phyloP scores from a whole-genome alignment of 83 land plant species.

The Larix sibirica region DNA sequence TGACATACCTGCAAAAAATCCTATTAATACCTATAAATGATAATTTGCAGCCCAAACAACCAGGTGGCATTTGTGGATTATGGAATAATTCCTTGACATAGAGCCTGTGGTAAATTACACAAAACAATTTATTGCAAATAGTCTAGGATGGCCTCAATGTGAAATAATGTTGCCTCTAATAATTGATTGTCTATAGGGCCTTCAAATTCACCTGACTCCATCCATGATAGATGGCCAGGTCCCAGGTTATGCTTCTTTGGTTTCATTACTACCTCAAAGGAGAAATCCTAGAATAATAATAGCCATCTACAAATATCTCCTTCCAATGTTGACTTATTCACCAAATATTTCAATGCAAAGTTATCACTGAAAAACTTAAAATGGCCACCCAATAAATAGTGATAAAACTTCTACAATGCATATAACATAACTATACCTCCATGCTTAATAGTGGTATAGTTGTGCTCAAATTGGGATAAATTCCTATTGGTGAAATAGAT shows the following conservation, averaged over 20 bases:
- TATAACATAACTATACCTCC: not conserved
- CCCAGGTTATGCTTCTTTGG: too few species aligned
- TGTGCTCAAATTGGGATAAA: not conserved
- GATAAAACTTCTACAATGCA: not conserved
- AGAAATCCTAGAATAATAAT: not conserved
- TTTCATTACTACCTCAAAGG: too few species aligned
- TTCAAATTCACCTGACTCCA: too few species aligned
- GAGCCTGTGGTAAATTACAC: not conserved
- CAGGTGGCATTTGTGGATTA: not conserved
- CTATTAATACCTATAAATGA: not conserved
- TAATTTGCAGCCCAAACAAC: not conserved
- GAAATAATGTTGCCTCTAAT: not conserved
- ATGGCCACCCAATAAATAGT: not conserved
- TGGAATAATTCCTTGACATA: too few species aligned
- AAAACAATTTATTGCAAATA: too few species aligned
- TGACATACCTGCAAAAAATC: not conserved
- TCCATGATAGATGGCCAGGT: too few species aligned
- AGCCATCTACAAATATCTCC: not conserved
- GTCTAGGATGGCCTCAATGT: not conserved
- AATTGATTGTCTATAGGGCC: not conserved
- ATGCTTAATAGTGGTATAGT: not conserved
- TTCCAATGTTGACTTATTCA: not conserved
- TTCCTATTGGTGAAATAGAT: not conserved
- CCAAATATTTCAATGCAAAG: not conserved
- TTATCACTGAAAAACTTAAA: too few species aligned